A percentile compares a stretch with the other conserved stretches of the same genome.
Conservation (phyloP, 2,329 filamentous ascomycete genomes). For the Rhinocladiella similis region DNA sequence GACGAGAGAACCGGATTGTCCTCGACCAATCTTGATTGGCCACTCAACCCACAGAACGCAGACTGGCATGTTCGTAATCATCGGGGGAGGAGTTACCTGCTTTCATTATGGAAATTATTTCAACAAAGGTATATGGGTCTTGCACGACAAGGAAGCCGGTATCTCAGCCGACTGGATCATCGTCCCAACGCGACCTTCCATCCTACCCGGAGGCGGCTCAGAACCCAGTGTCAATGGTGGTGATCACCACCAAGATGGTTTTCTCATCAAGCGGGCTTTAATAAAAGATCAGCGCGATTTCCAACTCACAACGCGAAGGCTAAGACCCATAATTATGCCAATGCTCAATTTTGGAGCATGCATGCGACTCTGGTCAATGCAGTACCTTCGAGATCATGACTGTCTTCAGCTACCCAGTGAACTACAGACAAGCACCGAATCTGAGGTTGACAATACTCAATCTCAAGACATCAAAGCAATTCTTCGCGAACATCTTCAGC, state of each 20-base stretch:
- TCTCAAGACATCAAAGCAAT: constrained; percentile 66
- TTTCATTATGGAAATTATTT: constrained; percentile 89
- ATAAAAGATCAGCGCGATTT: constrained; percentile 1
- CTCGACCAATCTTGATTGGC: constrained; percentile 70
- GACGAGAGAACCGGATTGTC: constrained; percentile 32
- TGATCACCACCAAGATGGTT: constrained; percentile 3
- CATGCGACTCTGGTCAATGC: constrained; percentile 65
- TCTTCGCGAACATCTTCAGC: constrained; percentile 64
- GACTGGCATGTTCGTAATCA: constrained; percentile 57
- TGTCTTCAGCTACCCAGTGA: no score
- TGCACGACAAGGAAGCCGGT: constrained; percentile 37
- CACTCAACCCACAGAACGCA: constrained; percentile 55
- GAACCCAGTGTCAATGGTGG: constrained; percentile 3
- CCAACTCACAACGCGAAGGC: constrained; percentile 1
- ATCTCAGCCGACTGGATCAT: constrained; percentile 36
- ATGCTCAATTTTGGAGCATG: constrained; percentile 68
- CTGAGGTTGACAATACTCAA: constrained; percentile 49
- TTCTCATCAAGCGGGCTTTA: neutral
- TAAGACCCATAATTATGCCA: constrained; percentile 47
- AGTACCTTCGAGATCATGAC: constrained; percentile 62
- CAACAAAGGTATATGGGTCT: constrained; percentile 62
- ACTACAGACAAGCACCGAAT: no score
- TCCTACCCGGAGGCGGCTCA: neutral
- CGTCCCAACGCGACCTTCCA: constrained; percentile 21
- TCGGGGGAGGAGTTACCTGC: constrained; percentile 82